Evolutionary conservation across 495 filamentous ascomycete species (phyloP), one percentile per base, ranked within the genome.

Genomic region (Beverwykella pulmonaria): DNA sequence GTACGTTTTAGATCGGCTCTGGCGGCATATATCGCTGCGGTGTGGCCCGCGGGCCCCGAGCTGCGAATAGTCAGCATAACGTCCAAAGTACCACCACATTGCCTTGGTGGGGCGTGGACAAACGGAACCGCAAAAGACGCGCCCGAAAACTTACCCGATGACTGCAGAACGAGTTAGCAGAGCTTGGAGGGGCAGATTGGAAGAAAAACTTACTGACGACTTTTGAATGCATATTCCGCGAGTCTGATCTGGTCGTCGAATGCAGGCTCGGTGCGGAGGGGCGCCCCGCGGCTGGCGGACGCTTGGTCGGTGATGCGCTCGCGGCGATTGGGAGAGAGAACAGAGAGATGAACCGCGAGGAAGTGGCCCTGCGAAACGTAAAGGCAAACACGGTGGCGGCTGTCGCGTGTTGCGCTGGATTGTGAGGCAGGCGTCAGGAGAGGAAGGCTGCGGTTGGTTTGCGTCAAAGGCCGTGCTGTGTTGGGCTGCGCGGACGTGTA

Each of bases 31-130:
- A 98, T 86, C 70, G 93, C 94, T 61, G 94, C 94, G 44, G 94
- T 98, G 82, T 98, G 94, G 75, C 92, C 94, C 68, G 92, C 94
- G 58, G 94, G 94, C 82, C 94, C 94, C 59, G 94, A 98, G 81
- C 93, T 92, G 79, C 87, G 47, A 14, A 59, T 25, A 23, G 65
- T 68, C 44, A 68, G 65, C 59, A 63, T 53, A 22, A 26, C 25
- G 32, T 61, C 46, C 1, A 50, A 36, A 36, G 44, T 48, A 36
- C 26, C 59, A 55, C 27, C 22, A 64, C 32, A 41, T 36, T 22
- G 26, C 23, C 34, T n/a, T 61, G 20, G 27, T 20, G 53, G 47
- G 52, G 27, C 30, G 15, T 55, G 53, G 23, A 30, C 57, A 53
- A 34, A 50, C n/a, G 27, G 52, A 49, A 41, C 17, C 12, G 27